These are phyloP conservation scores for Coccomyxa sp. DNA, from an alignment of 139 green algal species.

Conservation along the genomic window DNA sequence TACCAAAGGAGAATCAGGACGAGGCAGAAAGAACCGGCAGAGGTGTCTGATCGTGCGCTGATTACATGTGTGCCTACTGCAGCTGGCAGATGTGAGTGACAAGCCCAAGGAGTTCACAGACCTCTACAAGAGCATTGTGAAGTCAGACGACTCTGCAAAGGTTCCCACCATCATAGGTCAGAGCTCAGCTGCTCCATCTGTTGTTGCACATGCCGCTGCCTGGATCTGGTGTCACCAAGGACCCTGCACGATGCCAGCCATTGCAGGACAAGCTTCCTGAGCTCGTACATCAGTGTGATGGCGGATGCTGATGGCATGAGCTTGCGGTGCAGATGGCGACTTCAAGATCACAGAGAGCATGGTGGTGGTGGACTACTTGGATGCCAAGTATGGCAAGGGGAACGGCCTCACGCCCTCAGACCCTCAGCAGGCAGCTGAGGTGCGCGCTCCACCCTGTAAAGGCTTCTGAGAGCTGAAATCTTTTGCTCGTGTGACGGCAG, in stretches of 20 bases:
- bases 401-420: background rate
- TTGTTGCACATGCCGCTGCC: background rate
- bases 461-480: background rate
- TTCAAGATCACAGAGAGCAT: background rate
- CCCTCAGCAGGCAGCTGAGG: background rate
- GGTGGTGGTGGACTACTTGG: conserved; percentile 8
- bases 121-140: background rate
- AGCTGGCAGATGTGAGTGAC: background rate
- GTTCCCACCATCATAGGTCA: conserved; percentile 11
- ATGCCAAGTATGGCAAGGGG: background rate
- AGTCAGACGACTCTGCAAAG: background rate
- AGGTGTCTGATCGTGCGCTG: no score
- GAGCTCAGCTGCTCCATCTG: background rate
- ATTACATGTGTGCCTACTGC: no score
- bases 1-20: no score
- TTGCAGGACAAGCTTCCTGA: no score
- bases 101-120: conserved; percentile 10
- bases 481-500: no score
- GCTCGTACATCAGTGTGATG: no score
- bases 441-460: background rate
- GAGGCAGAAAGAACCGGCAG: no score
- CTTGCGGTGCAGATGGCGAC: conserved; percentile 3
- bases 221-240: no score
- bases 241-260: no score
- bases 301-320: no score